Evolutionary conservation across 306 rosid species (phyloP).

Genomic region (Medicago ruthenica): DNA sequence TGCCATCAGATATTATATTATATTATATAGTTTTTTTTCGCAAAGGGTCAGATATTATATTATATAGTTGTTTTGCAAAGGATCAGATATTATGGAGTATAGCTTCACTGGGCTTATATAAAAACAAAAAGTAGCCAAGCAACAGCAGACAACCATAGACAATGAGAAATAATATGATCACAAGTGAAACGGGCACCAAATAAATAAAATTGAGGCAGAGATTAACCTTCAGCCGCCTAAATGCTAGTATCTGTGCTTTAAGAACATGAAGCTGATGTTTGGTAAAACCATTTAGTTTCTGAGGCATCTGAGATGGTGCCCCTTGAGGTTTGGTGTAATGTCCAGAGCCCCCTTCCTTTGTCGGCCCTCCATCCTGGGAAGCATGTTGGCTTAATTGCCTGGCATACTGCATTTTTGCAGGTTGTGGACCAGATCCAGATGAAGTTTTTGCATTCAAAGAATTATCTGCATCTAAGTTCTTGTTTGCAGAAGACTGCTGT

Average conservation of each 20-base stretch:
- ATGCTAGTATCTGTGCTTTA: constrained; percentile 95
- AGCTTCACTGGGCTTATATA: constrained; percentile 28
- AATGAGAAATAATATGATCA: constrained; percentile 20
- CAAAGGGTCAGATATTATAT: constrained; percentile 6
- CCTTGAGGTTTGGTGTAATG: constrained; percentile 56
- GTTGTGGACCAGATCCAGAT: constrained; percentile 65
- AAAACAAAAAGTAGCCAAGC: constrained; percentile 27
- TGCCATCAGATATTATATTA: constrained; percentile 35
- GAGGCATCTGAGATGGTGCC: constrained; percentile 65
- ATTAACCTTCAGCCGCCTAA: constrained; percentile 91
- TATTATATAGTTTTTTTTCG: neutral
- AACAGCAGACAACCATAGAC: constrained; percentile 29
- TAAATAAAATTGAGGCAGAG: constrained; percentile 16
- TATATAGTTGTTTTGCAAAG: neutral
- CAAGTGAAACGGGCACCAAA: neutral
- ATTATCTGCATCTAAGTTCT: constrained; percentile 61
- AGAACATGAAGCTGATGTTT: constrained; percentile 93
- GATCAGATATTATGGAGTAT: constrained; percentile 25
- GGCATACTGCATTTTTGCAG: constrained; percentile 57
- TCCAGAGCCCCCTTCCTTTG: constrained; percentile 66
- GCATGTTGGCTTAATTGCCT: constrained; percentile 70
- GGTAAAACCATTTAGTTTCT: constrained; percentile 70
- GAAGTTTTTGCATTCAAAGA: constrained; percentile 57
- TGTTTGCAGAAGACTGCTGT: constrained; percentile 62
- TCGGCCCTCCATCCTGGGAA: constrained; percentile 62